Evolutionary conservation across 2,329 filamentous ascomycete genomes (phyloP).

Genomic region (Penicillium concentricum): DNA sequence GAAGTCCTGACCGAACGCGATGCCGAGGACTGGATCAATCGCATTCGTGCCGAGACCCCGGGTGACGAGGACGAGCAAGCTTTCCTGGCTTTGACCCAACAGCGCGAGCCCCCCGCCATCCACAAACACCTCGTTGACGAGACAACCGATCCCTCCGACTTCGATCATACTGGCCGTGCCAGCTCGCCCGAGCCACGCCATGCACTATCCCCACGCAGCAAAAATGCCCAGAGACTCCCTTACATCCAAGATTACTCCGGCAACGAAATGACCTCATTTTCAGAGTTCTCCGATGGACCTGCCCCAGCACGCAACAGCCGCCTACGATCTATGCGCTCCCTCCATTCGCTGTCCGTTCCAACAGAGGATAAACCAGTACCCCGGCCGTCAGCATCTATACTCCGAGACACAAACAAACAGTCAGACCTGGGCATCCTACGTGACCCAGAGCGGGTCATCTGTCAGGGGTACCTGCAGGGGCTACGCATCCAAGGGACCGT

Average conservation of each 20-base stretch:
- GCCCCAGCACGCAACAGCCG: slow-evolving; percentile 25
- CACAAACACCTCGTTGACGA: slow-evolving; percentile 36
- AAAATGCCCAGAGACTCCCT: slow-evolving; percentile 28
- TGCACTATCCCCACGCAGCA: slow-evolving; percentile 27
- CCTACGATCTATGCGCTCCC: slow-evolving; percentile 31
- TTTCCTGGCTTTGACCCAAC: slow-evolving; percentile 54
- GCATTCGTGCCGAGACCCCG: slow-evolving; percentile 75
- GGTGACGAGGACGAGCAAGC: slow-evolving; percentile 89
- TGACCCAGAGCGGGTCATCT: slow-evolving; percentile 85
- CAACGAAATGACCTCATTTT: slow-evolving; percentile 72
- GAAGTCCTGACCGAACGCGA: slow-evolving; percentile 72
- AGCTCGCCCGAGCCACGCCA: slow-evolving; percentile 38
- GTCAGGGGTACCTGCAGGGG: slow-evolving; percentile 85
- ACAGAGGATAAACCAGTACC: slow-evolving; percentile 33
- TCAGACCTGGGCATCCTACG: slow-evolving; percentile 56
- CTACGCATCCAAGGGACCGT: slow-evolving; percentile 78
- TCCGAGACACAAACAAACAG: slow-evolving; percentile 62
- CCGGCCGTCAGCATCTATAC: slow-evolving; percentile 1
- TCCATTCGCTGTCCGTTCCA: slow-evolving; percentile 30
- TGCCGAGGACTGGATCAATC: slow-evolving; percentile 79
- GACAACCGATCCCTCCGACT: slow-evolving; percentile 45
- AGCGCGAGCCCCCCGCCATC: slow-evolving; percentile 18
- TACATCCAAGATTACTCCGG: slow-evolving; percentile 58
- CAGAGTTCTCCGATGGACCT: slow-evolving; percentile 73
- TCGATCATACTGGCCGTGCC: slow-evolving; percentile 33